phyloP scores from a whole-genome alignment of 2,329 filamentous ascomycete species.

The Neopestalotiopsis sp. region DNA sequence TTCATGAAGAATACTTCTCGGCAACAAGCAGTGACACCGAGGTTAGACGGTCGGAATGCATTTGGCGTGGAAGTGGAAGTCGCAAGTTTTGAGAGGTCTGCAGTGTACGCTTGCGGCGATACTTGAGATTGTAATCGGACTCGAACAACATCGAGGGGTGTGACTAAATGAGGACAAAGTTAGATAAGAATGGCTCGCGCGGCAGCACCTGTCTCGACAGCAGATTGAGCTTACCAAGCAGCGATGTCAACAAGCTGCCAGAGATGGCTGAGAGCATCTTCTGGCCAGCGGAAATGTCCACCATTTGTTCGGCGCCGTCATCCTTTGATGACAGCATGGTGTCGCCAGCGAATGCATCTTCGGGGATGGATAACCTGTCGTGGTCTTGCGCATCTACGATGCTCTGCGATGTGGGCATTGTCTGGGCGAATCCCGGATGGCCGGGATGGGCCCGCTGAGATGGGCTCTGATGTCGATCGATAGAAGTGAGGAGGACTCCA shows the following conservation, averaged over 20 bases:
- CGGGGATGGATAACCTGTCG: constrained; percentile 41
- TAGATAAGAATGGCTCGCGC: background rate
- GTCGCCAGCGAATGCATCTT: constrained; percentile 39
- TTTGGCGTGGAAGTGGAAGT: constrained; percentile 63
- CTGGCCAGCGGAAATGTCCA: constrained; percentile 80
- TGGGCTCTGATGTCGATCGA: constrained; percentile 4
- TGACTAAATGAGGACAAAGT: constrained; percentile 63
- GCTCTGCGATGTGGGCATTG: constrained; percentile 30
- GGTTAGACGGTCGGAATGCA: constrained; percentile 75
- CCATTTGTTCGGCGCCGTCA: constrained; percentile 48
- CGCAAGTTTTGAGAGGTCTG: constrained; percentile 62
- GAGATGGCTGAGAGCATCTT: constrained; percentile 95
- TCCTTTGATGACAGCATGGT: constrained; percentile 40
- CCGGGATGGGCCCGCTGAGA: constrained; percentile 31
- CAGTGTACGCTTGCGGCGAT: constrained; percentile 43
- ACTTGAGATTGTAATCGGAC: constrained; percentile 89
- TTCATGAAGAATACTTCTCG: constrained; percentile 97
- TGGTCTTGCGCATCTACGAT: constrained; percentile 40
- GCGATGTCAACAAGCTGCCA: constrained; percentile 86
- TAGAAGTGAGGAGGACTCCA: background rate
- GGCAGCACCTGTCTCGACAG: constrained; percentile 4
- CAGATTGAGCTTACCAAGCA: constrained; percentile 71
- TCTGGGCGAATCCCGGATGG: constrained; percentile 31
- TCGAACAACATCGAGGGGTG: constrained; percentile 94
- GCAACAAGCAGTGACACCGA: constrained; percentile 94